phyloP scores from a whole-genome alignment of 2,329 filamentous ascomycete genomes.

The Dothideomycetes sp. region DNA sequence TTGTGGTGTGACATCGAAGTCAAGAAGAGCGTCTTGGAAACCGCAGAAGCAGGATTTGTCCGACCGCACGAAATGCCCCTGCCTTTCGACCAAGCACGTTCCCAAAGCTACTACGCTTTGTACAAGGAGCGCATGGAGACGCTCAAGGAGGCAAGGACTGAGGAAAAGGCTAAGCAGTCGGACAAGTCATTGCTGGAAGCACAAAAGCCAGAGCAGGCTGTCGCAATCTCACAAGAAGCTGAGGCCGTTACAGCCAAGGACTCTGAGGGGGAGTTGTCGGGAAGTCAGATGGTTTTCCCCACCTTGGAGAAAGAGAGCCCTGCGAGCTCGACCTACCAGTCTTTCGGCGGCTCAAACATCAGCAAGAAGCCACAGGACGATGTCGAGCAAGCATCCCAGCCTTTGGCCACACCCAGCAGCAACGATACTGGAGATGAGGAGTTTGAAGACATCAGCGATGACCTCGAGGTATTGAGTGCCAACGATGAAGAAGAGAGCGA shows the following conservation, averaged over 20 bases:
- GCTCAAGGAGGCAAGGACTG: neutral
- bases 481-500: slow-evolving; percentile 52
- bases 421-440: slow-evolving; percentile 28
- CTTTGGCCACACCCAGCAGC: slow-evolving; percentile 19
- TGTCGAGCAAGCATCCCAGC: slow-evolving; percentile 49
- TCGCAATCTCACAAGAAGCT: slow-evolving; percentile 24
- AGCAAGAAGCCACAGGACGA: slow-evolving; percentile 45
- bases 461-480: slow-evolving; percentile 36
- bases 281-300: slow-evolving; percentile 88
- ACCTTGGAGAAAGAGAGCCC: slow-evolving; percentile 93
- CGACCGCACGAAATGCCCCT: neutral
- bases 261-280: slow-evolving; percentile 19
- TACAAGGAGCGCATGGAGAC: slow-evolving; percentile 14
- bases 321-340: slow-evolving; percentile 65
- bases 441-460: slow-evolving; percentile 45
- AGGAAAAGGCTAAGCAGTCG: neutral
- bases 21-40: slow-evolving; percentile 16
- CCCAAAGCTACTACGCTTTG: slow-evolving; percentile 18
- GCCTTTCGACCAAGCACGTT: neutral
- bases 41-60: neutral
- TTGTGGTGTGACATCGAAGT: slow-evolving; percentile 91
- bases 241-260: slow-evolving; percentile 28
- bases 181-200: neutral
- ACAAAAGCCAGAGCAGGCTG: neutral
- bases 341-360: slow-evolving; percentile 26